Base-by-base conservation (phyloP, 1,139 yeast genomes). In the Suhomyces bolitotheri region DNA sequence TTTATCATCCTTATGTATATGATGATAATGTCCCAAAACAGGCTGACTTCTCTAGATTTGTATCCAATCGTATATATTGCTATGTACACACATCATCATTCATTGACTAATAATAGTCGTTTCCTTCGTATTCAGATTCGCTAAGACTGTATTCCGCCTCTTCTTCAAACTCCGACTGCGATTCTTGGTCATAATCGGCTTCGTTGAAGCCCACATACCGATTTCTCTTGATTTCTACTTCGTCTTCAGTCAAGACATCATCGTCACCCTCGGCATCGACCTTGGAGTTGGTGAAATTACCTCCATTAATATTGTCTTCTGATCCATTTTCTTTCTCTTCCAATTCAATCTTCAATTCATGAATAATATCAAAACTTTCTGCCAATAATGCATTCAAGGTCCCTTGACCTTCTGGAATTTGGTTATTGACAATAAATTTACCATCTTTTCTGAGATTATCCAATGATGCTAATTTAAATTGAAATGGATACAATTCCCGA, bases 321-420 rank as follows among this genome's bases (percentile, higher is more conserved):
- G 39, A 12, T 22, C 22, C 41, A 11, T 72, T 76, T 44, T 76
- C 78, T 46, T 66, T 70, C 39, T 86, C 95, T 53, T 88, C 94
- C 43, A 88, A 76, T 54, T 90, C 97, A 22, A 87, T 83, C 54
- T 88, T 84, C 53, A 92, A 70, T 62, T 92, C 98, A 56, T 92
- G 90, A 37, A 87, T 72, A 39, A 90, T 83, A 60, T 92, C 98
- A 57, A 88, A 92, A 60, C 97, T 90, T 59, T 90, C 97, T 2
- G 96, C 94, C 33, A 92, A 68, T 44, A 92, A 64, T 1, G 96
- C 96, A 58, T 82, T 89, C 44, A 92, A 71, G 25, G 95, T 82
- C 8, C 96, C 97, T 62, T 92, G 98, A 10, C 98, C 98, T 60
- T 92, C 97, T 6, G 98, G 98, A 25, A 90, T 82, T 45, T 86